Conservation (phyloP, 2,329 filamentous ascomycete species). For the Acrocalymma vagum region DNA sequence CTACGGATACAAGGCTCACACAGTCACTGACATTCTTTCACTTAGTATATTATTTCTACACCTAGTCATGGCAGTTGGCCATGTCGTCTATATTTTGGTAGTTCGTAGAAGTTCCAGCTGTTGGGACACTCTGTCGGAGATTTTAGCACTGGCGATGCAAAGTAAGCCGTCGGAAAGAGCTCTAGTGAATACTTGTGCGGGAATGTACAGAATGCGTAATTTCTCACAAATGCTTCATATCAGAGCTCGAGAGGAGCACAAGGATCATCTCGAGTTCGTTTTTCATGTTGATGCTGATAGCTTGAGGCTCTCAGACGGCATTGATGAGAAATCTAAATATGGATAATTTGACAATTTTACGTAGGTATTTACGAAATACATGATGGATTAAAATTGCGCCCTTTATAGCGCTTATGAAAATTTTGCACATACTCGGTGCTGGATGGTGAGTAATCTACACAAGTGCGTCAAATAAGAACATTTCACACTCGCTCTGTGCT, state of each 20-base stretch:
- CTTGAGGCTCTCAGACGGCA: too few relatives aligned
- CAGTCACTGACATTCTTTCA: background rate
- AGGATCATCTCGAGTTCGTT: background rate
- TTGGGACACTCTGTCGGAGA: conserved; percentile 1
- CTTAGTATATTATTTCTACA: background rate
- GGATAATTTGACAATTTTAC: too few relatives aligned
- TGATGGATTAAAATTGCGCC: too few relatives aligned
- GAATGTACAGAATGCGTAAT: background rate
- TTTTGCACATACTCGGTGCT: too few relatives aligned
- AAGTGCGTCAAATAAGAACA: too few relatives aligned
- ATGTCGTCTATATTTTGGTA: background rate
- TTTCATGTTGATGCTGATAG: conserved; percentile 1
- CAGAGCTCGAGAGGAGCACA: background rate
- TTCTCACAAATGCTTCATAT: background rate
- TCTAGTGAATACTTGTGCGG: background rate
- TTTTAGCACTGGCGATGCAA: background rate
- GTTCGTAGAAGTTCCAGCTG: background rate
- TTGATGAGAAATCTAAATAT: too few relatives aligned
- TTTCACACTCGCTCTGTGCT: too few relatives aligned
- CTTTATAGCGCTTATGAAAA: too few relatives aligned
- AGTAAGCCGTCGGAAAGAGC: background rate
- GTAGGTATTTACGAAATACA: too few relatives aligned
- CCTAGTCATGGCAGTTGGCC: background rate
- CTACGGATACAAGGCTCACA: background rate
- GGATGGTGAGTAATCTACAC: too few relatives aligned